Evolutionary conservation across 2,329 filamentous ascomycete species (phyloP).

Genomic region (Plenodomus tracheiphilus): DNA sequence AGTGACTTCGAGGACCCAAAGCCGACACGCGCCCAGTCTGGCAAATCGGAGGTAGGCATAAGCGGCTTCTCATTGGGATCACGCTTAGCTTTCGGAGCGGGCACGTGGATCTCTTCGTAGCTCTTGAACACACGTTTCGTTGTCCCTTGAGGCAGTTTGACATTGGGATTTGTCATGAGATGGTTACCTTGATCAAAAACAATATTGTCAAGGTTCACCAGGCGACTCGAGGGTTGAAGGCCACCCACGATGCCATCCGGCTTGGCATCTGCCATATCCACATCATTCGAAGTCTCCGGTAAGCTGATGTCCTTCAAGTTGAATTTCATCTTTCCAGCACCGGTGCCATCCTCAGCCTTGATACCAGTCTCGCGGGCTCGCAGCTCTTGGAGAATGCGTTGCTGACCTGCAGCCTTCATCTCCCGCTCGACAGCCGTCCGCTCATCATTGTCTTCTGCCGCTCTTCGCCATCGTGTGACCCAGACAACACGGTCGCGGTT

Average conservation of each 20-base stretch:
- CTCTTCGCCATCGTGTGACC: slow-evolving; percentile 84
- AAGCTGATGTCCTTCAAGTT: slow-evolving; percentile 86
- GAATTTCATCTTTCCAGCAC: slow-evolving; percentile 77
- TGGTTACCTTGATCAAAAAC: slow-evolving; percentile 98
- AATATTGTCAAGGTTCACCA: slow-evolving; percentile 93
- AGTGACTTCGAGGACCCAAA: slow-evolving; percentile 86
- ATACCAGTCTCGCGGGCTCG: slow-evolving; percentile 68
- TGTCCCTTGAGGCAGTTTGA: slow-evolving; percentile 89
- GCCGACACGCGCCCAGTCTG: slow-evolving; percentile 85
- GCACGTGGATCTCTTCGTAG: slow-evolving; percentile 98
- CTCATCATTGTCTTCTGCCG: slow-evolving; percentile 74
- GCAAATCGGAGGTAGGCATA: slow-evolving; percentile 83
- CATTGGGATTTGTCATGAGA: slow-evolving; percentile 98
- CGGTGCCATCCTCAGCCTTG: slow-evolving; percentile 59
- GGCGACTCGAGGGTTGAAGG: slow-evolving; percentile 81
- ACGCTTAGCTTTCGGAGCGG: slow-evolving; percentile 83
- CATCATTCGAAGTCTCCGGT: slow-evolving; percentile 58
- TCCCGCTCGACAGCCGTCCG: slow-evolving; percentile 80
- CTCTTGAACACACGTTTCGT: slow-evolving; percentile 96
- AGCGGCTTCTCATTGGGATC: slow-evolving; percentile 75
- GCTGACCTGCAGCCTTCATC: slow-evolving; percentile 86
- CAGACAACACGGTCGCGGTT: slow-evolving; percentile 95
- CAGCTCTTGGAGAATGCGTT: slow-evolving; percentile 85
- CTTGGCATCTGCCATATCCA: slow-evolving; percentile 46
- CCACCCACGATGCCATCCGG: slow-evolving; percentile 69